These are phyloP conservation scores for Rhizoclosmatium globosum DNA, from an alignment of 192 early-diverging fungal species.

Conservation along the genomic window DNA sequence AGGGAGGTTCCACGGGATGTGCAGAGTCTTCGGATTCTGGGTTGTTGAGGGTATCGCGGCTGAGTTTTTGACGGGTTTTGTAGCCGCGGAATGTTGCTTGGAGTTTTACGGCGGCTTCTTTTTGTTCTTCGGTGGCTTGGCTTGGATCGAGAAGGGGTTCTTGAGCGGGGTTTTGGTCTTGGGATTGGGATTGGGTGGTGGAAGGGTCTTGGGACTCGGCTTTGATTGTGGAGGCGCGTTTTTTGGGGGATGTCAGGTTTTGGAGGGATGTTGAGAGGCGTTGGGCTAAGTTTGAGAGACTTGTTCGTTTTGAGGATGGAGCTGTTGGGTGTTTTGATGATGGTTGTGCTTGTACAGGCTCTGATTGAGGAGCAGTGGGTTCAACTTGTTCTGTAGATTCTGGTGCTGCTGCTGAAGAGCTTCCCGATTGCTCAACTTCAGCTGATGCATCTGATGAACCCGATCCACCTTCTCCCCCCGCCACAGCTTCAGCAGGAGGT, in stretches of 20 bases:
- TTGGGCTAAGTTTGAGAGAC: background rate
- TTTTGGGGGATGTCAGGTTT: background rate
- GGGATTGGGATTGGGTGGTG: background rate
- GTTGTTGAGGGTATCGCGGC: background rate
- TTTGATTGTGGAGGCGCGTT: conserved; percentile 4
- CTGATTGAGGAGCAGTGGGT: background rate
- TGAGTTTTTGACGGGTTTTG: background rate
- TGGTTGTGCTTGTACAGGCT: background rate
- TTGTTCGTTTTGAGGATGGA: background rate
- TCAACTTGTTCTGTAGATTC: background rate
- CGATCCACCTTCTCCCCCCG: background rate
- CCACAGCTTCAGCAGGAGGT: background rate
- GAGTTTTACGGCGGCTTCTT: background rate
- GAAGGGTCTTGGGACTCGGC: background rate
- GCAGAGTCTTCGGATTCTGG: background rate
- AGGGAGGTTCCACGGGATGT: background rate
- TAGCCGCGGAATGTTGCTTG: conserved; percentile 5
- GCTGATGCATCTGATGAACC: too few relatives aligned
- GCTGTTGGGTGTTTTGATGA: background rate
- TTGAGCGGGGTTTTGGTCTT: background rate
- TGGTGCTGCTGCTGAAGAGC: background rate
- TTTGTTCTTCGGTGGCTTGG: background rate
- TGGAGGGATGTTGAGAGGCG: background rate
- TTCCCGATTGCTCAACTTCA: too few relatives aligned
- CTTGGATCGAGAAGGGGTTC: background rate